These are phyloP conservation scores for Globisporangium parvum DNA, from an alignment of 352 stramenopile species.

Conservation along the genomic window DNA sequence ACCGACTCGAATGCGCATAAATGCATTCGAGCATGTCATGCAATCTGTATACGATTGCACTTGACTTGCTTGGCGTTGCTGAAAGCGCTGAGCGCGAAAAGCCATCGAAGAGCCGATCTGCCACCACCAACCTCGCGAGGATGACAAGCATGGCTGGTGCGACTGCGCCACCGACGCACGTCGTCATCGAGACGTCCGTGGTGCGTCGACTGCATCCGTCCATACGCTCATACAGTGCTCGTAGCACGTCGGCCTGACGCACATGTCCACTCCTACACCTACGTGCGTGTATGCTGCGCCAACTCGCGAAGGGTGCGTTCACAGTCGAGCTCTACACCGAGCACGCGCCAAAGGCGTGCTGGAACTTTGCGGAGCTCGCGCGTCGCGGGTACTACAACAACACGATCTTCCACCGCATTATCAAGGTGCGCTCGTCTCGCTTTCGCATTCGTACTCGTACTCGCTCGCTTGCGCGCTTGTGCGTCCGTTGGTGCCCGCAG, in stretches of 20 bases:
- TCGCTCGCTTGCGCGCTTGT: background rate
- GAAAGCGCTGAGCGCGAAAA: too few species aligned
- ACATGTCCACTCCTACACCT: background rate
- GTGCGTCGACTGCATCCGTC: constrained; percentile 19
- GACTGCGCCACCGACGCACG: constrained; percentile 52
- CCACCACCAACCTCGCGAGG: too few species aligned
- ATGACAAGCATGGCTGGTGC: too few species aligned
- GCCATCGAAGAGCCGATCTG: too few species aligned
- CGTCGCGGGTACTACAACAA: constrained; percentile 94
- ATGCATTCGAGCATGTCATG: too few species aligned
- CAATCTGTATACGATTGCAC: too few species aligned
- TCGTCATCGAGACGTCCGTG: constrained; percentile 82
- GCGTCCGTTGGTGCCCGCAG: background rate
- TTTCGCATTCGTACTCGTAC: background rate
- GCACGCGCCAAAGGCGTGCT: constrained; percentile 90
- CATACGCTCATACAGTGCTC: background rate
- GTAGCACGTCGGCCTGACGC: background rate
- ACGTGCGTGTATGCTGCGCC: background rate
- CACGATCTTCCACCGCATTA: constrained; percentile 94
- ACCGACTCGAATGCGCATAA: too few species aligned
- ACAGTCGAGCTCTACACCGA: constrained; percentile 92
- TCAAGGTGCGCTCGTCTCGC: constrained; percentile 42
- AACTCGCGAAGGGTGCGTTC: constrained; percentile 90
- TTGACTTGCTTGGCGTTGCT: too few species aligned
- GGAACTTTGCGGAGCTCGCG: constrained; percentile 91